Evolutionary conservation across 331 rosid genomes (phyloP).

Genomic region (Quercus lobata): DNA sequence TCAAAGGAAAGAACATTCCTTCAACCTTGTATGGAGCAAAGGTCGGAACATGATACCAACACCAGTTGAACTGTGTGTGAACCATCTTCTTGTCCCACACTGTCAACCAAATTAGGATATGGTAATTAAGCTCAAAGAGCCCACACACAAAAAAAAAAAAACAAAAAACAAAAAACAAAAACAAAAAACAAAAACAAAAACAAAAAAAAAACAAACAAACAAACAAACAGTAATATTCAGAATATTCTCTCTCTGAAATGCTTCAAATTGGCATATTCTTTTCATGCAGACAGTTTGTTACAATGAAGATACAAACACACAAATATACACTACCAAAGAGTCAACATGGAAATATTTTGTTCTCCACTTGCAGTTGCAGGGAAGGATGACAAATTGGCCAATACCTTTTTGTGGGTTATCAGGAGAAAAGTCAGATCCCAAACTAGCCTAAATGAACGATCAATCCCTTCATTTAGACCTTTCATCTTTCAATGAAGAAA

Average conservation of each 20-base stretch:
- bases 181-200: too few species aligned
- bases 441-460: background rate
- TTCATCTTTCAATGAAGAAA: background rate
- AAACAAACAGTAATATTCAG: background rate
- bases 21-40: constrained; percentile 77
- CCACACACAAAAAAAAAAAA: too few species aligned
- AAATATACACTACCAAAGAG: background rate
- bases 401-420: background rate
- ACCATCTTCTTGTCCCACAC: constrained; percentile 99
- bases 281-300: background rate
- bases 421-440: background rate
- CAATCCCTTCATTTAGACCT: background rate
- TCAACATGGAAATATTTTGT: background rate
- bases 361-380: background rate
- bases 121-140: constrained; percentile 10
- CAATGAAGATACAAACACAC: background rate
- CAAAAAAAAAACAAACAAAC: too few species aligned
- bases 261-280: constrained; percentile 1
- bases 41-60: constrained; percentile 93
- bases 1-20: constrained; percentile 76
- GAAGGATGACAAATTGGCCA: background rate
- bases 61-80: constrained; percentile 86
- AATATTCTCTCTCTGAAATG: constrained; percentile 2
- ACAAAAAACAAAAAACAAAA: too few species aligned
- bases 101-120: constrained; percentile 26